These are phyloP conservation scores for Aspergillus nomiae DNA, from an alignment of 2,329 filamentous ascomycete genomes.

Conservation along the genomic window DNA sequence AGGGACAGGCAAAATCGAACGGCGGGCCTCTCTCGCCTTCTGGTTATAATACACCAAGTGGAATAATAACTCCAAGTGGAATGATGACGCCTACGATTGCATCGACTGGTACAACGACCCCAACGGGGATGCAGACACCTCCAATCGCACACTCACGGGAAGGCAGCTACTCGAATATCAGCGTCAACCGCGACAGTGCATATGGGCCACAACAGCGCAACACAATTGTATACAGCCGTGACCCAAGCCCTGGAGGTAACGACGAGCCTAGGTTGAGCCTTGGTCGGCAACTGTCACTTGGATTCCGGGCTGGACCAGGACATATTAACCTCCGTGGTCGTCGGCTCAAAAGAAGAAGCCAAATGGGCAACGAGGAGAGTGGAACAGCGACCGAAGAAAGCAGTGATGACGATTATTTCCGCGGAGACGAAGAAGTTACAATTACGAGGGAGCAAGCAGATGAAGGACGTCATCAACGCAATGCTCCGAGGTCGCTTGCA, in stretches of 20 bases:
- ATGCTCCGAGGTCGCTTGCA: conserved; percentile 18
- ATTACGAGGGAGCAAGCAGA: conserved; percentile 38
- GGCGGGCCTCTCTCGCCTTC: conserved; percentile 39
- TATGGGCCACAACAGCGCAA: conserved; percentile 41
- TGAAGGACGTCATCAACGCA: conserved; percentile 27
- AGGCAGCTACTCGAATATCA: conserved; percentile 31
- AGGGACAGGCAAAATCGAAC: conserved; percentile 38
- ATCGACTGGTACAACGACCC: conserved; percentile 28
- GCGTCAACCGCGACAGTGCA: conserved; percentile 33
- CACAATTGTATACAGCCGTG: conserved; percentile 43
- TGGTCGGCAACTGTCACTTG: conserved; percentile 41
- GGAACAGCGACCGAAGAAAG: conserved; percentile 36
- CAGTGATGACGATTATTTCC: conserved; percentile 41
- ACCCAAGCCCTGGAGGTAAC: conserved; percentile 35
- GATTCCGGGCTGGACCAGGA: conserved; percentile 43
- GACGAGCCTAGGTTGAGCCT: conserved; percentile 35
- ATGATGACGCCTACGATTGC: conserved; percentile 24
- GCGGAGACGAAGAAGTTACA: conserved; percentile 43
- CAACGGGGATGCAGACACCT: conserved; percentile 37
- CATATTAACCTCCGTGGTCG: conserved; percentile 34
- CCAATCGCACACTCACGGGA: conserved; percentile 33
- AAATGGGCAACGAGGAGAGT: conserved; percentile 33
- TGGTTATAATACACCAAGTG: conserved; percentile 46
- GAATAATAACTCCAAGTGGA: conserved; percentile 30
- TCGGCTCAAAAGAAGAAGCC: conserved; percentile 27